Percentiles rank a stretch among this genome's conserved stretches.
Conservation (phyloP, 805 yeast genomes). For the Yarrowia sp. region DNA sequence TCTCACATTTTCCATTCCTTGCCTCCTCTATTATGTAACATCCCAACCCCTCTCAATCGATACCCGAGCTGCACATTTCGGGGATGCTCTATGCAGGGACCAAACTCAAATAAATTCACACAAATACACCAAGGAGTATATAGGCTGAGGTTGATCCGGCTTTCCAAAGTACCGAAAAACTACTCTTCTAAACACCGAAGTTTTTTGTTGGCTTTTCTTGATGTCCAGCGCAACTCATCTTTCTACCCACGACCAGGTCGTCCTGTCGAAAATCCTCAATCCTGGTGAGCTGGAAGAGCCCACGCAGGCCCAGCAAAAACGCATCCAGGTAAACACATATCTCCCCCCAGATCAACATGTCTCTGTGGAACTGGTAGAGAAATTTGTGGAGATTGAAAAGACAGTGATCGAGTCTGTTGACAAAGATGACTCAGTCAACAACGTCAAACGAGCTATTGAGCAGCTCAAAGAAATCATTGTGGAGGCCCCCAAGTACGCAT, state of each 20-base stretch:
- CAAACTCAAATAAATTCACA: neutral
- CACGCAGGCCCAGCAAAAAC: neutral
- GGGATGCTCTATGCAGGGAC: slow-evolving; percentile 2
- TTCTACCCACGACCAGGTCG: slow-evolving; percentile 26
- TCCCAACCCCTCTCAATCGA: slow-evolving; percentile 8
- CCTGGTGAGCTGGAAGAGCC: slow-evolving; percentile 27
- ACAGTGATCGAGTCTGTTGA: slow-evolving; percentile 30
- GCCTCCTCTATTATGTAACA: neutral
- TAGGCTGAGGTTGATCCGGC: neutral
- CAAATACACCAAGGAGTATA: neutral
- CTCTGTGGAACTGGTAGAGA: slow-evolving; percentile 26
- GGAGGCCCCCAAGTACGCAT: slow-evolving; percentile 35
- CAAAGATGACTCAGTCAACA: slow-evolving; percentile 20
- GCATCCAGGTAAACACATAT: slow-evolving; percentile 29
- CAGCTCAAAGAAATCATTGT: slow-evolving; percentile 30
- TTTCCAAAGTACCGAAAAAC: too few species aligned
- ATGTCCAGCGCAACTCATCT: slow-evolving; percentile 27
- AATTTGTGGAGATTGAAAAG: slow-evolving; percentile 30
- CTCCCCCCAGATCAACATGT: slow-evolving; percentile 33
- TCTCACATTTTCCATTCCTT: too few species aligned
- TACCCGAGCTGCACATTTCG: slow-evolving; percentile 5
- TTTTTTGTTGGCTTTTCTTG: neutral
- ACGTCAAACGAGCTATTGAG: slow-evolving; percentile 27
- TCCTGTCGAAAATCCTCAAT: slow-evolving; percentile 25
- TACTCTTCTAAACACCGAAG: neutral